Conservation (phyloP, 2,329 filamentous ascomycete species). For the Talaromyces sp. region DNA sequence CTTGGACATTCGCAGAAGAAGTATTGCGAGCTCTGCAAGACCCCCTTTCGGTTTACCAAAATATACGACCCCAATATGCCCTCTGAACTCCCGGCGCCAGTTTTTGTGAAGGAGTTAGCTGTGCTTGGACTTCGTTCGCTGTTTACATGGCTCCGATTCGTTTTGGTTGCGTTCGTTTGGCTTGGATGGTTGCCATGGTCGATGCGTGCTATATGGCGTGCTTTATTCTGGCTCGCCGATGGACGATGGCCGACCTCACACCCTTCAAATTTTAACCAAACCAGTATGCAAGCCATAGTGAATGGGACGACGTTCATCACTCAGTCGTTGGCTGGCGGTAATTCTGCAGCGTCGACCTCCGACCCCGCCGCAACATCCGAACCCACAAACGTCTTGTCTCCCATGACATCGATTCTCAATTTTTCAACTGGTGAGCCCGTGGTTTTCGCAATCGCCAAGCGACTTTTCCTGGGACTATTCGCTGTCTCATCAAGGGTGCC, state of each 20-base stretch:
- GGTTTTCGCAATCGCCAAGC: constrained; percentile 44
- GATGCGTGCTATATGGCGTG: constrained; percentile 88
- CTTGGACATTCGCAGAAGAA: constrained; percentile 98
- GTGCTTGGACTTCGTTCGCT: constrained; percentile 69
- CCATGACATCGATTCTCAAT: constrained; percentile 37
- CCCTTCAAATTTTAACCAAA: constrained; percentile 17
- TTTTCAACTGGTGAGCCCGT: constrained; percentile 41
- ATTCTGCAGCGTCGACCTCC: constrained; percentile 21
- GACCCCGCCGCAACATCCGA: constrained; percentile 20
- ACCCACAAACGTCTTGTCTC: constrained; percentile 28
- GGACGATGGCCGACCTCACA: constrained; percentile 54
- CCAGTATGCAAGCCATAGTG: constrained; percentile 20
- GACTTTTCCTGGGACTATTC: constrained; percentile 33
- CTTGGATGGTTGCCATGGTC: constrained; percentile 81
- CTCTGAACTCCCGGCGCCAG: constrained; percentile 67
- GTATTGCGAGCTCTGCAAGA: constrained; percentile 99
- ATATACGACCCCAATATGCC: constrained; percentile 96
- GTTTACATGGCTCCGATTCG: constrained; percentile 71
- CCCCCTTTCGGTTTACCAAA: constrained; percentile 95
- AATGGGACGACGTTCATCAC: constrained; percentile 23
- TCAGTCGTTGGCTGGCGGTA: constrained; percentile 18
- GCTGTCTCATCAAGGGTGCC: constrained; percentile 24
- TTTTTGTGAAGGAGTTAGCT: constrained; percentile 75
- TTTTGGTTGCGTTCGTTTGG: constrained; percentile 82
- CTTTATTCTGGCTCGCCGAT: constrained; percentile 91